These are phyloP conservation scores for Tillandsia leiboldiana DNA, from an alignment of 176 grass and related monocot species.

Conservation along the genomic window DNA sequence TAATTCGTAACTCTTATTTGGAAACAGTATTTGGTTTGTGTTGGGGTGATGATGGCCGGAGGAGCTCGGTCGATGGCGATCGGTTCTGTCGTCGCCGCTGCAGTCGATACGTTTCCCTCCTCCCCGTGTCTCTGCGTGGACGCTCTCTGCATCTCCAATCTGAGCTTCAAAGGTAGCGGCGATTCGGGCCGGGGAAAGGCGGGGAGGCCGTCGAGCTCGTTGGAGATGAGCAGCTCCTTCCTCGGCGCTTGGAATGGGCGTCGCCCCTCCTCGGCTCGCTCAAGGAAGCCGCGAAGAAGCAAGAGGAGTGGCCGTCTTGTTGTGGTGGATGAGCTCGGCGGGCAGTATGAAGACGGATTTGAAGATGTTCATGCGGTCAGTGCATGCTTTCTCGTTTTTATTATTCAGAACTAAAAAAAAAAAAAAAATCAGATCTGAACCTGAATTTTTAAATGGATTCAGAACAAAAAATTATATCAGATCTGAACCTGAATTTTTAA, in stretches of 20 bases:
- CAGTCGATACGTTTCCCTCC: background rate
- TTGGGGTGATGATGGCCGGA: background rate
- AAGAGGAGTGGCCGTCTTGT: conserved; percentile 16
- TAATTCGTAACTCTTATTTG: background rate
- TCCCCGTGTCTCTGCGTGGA: conserved; percentile 17
- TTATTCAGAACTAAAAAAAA: background rate
- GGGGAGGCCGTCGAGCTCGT: background rate
- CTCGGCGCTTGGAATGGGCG: conserved; percentile 9
- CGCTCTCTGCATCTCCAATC: background rate
- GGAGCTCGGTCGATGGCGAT: conserved; percentile 24
- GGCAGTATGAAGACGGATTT: conserved; percentile 37
- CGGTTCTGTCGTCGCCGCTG: conserved; percentile 27
- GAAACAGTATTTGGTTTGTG: background rate
- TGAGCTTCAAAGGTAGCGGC: background rate
- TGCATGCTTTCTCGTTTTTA: background rate
- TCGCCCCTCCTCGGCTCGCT: background rate
- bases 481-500: background rate
- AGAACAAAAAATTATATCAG: background rate
- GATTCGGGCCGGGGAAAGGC: conserved; percentile 3
- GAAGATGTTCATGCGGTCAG: conserved; percentile 29
- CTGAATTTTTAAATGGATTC: no score
- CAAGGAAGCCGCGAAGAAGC: conserved; percentile 12
- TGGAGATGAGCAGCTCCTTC: conserved; percentile 24
- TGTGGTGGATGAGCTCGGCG: conserved; percentile 33
- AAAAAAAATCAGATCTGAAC: no score